Evolutionary conservation across 2,329 filamentous ascomycete genomes (phyloP), one percentile per base, ranked within the genome.

Genomic region (Mycocentrospora acerina): DNA sequence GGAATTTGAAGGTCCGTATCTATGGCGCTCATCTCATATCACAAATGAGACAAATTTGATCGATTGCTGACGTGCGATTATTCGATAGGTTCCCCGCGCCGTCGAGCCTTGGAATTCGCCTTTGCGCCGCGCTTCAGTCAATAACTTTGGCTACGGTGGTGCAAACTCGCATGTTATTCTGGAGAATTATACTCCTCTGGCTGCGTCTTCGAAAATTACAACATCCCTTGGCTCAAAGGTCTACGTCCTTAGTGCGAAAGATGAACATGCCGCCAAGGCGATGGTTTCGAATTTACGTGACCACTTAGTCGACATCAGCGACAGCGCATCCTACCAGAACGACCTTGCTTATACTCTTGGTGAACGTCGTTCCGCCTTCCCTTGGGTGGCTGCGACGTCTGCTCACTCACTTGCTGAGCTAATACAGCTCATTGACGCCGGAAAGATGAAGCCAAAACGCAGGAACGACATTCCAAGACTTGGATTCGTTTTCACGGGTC

Each of bases 401-500:
- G 32, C 39, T 11, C 32, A 36, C 10, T 36, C 32, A 8, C 2
- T 29, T n/a, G n/a, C 32, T n/a, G 32, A 35, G 10, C 14, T 40
- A 2, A 14, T 30, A 7, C n/a, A 4, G 17, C 22, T 28, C 1
- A 19, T 35, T 9, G 14, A 29, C 15, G 32, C 5, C 11, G 42
- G 31, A 2, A 40, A 18, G 17, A 19, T 29, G 6, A 7, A 24
- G n/a, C 24, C 32, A 4, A 6, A 4, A 29, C 14, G 26, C 31
- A 42, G 36, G 26, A 33, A 26, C 5, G 37, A 30, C 14, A 4
- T 12, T 4, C 24, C 29, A 14, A 12, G n/a, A 27, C 32, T 44
- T 8, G 30, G 31, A 7, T 36, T 44, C 19, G 19, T 68, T 14
- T 68, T 67, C 41, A 68, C 63, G 1, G 64, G 64, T 1, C 65